phyloP scores from a whole-genome alignment of 1,284 basidiomycete genomes.

The Prillingera fragicola region DNA sequence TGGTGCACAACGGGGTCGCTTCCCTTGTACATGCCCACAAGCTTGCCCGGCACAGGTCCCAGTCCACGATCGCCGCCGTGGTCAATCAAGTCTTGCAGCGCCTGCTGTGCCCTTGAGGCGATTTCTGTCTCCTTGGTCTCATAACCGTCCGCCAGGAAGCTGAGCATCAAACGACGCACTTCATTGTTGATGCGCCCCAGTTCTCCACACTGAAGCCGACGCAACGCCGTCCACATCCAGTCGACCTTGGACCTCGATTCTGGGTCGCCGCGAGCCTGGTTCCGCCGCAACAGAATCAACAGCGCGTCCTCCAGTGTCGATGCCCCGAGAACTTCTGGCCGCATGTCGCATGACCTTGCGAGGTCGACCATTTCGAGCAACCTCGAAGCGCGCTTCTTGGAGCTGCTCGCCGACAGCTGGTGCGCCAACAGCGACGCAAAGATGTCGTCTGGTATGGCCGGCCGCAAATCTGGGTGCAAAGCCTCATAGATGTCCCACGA shows the following conservation, averaged over 20 bases:
- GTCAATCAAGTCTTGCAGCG: slow-evolving; percentile 19
- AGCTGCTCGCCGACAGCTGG: slow-evolving; percentile 19
- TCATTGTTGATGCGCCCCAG: too few species aligned
- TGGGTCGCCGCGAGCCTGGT: not conserved
- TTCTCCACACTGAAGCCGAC: too few species aligned
- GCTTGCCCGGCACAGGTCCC: too few species aligned
- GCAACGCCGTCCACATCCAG: too few species aligned
- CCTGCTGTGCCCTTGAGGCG: slow-evolving; percentile 1
- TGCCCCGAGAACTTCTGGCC: slow-evolving; percentile 8
- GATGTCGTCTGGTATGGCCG: slow-evolving; percentile 34
- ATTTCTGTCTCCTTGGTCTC: too few species aligned
- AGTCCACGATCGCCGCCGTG: slow-evolving; percentile 16
- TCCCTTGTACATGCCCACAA: slow-evolving; percentile 3
- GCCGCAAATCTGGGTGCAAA: slow-evolving; percentile 28
- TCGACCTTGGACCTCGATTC: too few species aligned
- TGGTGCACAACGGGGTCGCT: not conserved
- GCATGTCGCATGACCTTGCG: slow-evolving; percentile 29
- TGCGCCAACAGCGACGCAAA: slow-evolving; percentile 28
- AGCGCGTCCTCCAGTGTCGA: slow-evolving; percentile 6
- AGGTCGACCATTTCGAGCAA: slow-evolving; percentile 22
- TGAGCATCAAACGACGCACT: too few species aligned
- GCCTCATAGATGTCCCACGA: slow-evolving; percentile 33
- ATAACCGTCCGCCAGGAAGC: too few species aligned
- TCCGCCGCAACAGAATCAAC: not conserved
- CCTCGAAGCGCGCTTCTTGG: slow-evolving; percentile 3